These are phyloP conservation scores for Alternaria incomplexa DNA, from an alignment of 2,329 filamentous ascomycete genomes.

Conservation along the genomic window DNA sequence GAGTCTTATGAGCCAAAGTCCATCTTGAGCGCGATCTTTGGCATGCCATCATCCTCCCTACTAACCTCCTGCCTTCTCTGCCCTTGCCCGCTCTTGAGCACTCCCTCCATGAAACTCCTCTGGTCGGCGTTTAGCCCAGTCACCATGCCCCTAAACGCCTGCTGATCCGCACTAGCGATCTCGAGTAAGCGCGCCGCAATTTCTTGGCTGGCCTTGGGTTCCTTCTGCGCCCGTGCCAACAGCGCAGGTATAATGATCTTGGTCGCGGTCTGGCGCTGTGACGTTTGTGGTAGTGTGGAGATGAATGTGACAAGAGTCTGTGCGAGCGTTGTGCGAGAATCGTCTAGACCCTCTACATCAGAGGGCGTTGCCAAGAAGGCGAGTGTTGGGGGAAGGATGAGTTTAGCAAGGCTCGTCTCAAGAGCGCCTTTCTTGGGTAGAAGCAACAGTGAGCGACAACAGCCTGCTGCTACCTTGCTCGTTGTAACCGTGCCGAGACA, in stretches of 20 bases:
- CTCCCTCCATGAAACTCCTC: constrained; percentile 78
- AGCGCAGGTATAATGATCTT: constrained; percentile 79
- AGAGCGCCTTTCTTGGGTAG: constrained; percentile 57
- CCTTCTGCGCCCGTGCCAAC: constrained; percentile 71
- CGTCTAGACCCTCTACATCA: constrained; percentile 78
- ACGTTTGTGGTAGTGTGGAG: constrained; percentile 44
- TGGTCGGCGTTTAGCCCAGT: constrained; percentile 72
- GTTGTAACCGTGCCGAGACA: constrained; percentile 83
- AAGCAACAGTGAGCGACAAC: constrained; percentile 82
- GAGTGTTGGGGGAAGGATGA: constrained; percentile 76
- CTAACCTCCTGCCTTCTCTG: constrained; percentile 56
- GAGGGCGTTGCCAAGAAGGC: constrained; percentile 70
- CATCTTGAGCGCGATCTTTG: constrained; percentile 94
- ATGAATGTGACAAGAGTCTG: constrained; percentile 80
- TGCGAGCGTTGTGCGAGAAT: constrained; percentile 71
- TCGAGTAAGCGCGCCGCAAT: constrained; percentile 80
- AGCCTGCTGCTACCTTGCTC: constrained; percentile 88
- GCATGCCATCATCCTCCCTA: constrained; percentile 63
- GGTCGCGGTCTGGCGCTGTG: constrained; percentile 63
- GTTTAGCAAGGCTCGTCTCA: constrained; percentile 69
- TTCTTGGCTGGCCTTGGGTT: constrained; percentile 65
- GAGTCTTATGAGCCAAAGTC: constrained; percentile 65
- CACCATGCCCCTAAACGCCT: constrained; percentile 76
- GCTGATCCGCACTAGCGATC: constrained; percentile 76
- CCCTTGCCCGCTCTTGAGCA: constrained; percentile 67